These are phyloP conservation scores for Alternaria sp. DNA, from an alignment of 2,329 filamentous ascomycete species.

Conservation along the genomic window DNA sequence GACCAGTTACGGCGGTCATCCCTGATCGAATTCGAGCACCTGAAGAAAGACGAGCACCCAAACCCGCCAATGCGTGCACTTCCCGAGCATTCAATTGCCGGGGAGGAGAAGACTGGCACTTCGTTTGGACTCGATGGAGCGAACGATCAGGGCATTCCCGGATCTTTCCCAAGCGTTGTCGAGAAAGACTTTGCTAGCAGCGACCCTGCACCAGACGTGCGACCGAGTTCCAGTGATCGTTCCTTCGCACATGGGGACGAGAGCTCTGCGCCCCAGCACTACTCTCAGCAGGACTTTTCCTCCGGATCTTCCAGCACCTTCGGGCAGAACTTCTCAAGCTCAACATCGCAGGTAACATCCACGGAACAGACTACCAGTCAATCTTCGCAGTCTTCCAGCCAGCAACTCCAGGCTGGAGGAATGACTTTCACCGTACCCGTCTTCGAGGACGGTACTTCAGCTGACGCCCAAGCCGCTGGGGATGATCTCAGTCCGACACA, in stretches of 20 bases:
- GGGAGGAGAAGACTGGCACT: background rate
- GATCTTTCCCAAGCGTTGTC: background rate
- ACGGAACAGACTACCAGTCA: background rate
- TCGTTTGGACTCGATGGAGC: background rate
- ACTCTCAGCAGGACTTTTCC: conserved; percentile 5
- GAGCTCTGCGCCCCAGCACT: conserved; percentile 1
- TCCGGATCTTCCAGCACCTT: conserved; percentile 6
- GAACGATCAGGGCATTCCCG: background rate
- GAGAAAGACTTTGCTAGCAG: conserved; percentile 12
- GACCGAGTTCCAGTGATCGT: background rate
- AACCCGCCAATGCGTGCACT: conserved; percentile 40
- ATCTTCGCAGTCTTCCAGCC: background rate
- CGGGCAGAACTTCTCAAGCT: conserved; percentile 4
- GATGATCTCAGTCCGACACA: conserved; percentile 21
- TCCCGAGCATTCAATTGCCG: conserved; percentile 45
- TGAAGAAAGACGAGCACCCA: conserved; percentile 42
- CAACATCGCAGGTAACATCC: background rate
- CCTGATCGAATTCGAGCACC: conserved; percentile 50
- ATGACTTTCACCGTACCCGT: conserved; percentile 26
- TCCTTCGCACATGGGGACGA: conserved; percentile 2
- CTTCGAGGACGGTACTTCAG: conserved; percentile 16
- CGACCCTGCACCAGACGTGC: background rate
- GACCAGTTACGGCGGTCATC: conserved; percentile 56
- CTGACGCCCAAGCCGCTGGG: background rate
- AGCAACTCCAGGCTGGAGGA: conserved; percentile 19